Evolutionary conservation across 768 basidiomycete genomes (phyloP), one percentile per base, ranked within the genome.

Genomic region (Mycena pura): DNA sequence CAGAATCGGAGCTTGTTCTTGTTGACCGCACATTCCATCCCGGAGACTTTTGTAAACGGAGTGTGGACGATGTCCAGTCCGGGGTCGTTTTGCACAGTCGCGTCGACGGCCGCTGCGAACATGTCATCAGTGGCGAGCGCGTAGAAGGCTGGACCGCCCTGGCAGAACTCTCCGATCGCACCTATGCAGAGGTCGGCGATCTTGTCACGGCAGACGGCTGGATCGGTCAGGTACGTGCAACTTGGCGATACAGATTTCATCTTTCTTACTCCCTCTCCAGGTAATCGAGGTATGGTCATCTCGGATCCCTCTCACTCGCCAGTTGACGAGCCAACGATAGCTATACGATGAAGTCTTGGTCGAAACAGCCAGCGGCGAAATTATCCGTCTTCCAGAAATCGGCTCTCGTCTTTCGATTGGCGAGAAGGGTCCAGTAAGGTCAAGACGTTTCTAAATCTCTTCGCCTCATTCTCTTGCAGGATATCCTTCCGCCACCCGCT

Each of bases 131-230:
- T 61, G 80, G 79, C 14, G 82, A 84, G 57, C 71, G 76, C 27
- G 67, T 93, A 27, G 77, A 83, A 5, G 87, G 82, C 8, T 95
- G 91, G 92, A 82, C 83, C 64, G 78, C 81, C 10, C 67, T 80
- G 56, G 77, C 82, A 36, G 86, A 91, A 47, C 71, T 95, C 24
- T 81, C 84, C 65, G 79, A 80, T 22, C 80, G 82, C 24, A 75
- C 80, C 29, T 84, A 87, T 27, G 82, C 91, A 24, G 91, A 91
- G 59, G 81, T 91, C 36, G 89, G 91, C 6, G 93, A 95, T 73
- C 92, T 89, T 77, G 92, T 96, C 46, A 78, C 88, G 17, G 86
- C 87, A 68, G 85, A 91, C 65, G 86, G 93, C 72, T 97, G 95
- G 95, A 79, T 96, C 68, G 95, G 95, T 51, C 92, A 94, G 82